Base-by-base conservation (phyloP, 2,329 filamentous ascomycete genomes). In the Trichothecium sympodiale region DNA sequence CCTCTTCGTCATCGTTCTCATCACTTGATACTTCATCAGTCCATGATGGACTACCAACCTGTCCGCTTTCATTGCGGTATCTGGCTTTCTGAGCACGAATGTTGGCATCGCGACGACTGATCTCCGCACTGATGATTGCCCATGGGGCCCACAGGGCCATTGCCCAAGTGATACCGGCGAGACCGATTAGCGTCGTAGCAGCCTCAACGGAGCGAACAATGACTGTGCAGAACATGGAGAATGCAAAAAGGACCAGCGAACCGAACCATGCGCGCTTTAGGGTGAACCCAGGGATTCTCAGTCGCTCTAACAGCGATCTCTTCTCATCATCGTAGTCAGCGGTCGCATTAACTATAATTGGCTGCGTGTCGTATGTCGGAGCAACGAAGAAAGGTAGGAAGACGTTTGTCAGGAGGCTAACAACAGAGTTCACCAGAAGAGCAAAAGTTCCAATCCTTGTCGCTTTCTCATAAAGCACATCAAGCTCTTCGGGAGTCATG, bases 101-200 rank as follows among this genome's bases (percentile, higher is more conserved):
- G 14, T 60, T 43, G 29, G 80, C 77, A 52, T 94, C 84, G 5
- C 86, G 79, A 41, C 80, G 83, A 41, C 82, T 83, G 42, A 96
- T 88, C 56, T 96, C 89, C 5, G 85, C 85, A 31, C 85, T 87
- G 53, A 96, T 95, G 47, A 96, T 83, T 28, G 89, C 88, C 63
- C 89, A 96, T 0, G 89, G 89, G 1, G 88, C 89, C 89, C 89
- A 96, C 17, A 93, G 74, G 2, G 87, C 87, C 49, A 95, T 65
- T 16, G 88, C 87, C 89, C 89, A 96, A 1, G 85, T 87, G 39
- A 96, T 77, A 25, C 89, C 89, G 33, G 94, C 78, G 17, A 91
- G 62, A 2, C 79, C 84, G 38, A 94, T 80, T 25, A 94, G 70
- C 2, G 76, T 67, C 0, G 83, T 94, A 2, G 84, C 89, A 8